phyloP scores from a whole-genome alignment of 208 protist genomes.

The Herpetomonas tarakana region DNA sequence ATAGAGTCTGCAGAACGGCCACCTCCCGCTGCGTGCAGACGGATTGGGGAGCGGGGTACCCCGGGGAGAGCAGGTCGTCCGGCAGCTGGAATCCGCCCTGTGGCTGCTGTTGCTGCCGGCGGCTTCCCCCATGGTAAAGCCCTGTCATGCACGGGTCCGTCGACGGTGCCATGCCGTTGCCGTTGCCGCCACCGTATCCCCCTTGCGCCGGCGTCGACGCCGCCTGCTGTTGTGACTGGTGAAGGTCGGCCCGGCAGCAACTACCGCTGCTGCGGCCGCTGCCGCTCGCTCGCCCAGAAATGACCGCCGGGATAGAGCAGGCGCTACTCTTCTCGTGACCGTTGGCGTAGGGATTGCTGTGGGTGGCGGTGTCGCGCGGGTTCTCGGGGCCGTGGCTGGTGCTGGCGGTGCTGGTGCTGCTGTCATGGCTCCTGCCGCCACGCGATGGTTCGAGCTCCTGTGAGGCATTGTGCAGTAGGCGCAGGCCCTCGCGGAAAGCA shows the following conservation, averaged over 20 bases:
- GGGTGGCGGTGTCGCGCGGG: too few relatives aligned
- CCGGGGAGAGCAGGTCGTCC: slow-evolving; percentile 11
- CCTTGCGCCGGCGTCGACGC: too few relatives aligned
- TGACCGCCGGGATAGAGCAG: neutral
- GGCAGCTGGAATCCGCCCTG: neutral
- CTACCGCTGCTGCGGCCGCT: slow-evolving; percentile 8
- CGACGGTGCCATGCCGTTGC: neutral
- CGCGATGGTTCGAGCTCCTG: slow-evolving; percentile 17
- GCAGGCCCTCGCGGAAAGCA: slow-evolving; percentile 65
- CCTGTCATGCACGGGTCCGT: too few relatives aligned
- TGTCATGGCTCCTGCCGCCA: neutral
- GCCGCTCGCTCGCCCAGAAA: neutral
- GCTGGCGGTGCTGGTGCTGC: neutral
- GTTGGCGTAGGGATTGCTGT: too few relatives aligned
- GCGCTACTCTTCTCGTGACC: too few relatives aligned
- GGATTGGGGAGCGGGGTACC: slow-evolving; percentile 51
- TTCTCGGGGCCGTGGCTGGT: neutral
- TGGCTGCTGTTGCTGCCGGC: too few relatives aligned
- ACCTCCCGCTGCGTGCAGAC: slow-evolving; percentile 36
- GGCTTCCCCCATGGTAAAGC: too few relatives aligned
- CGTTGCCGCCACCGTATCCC: too few relatives aligned
- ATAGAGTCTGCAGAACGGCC: slow-evolving; percentile 47
- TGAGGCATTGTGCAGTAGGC: slow-evolving; percentile 41
- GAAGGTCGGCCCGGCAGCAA: neutral
- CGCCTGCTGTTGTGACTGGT: neutral